Conservation (phyloP, 805 yeast genomes). For the Sugiyamaella marilandica region DNA sequence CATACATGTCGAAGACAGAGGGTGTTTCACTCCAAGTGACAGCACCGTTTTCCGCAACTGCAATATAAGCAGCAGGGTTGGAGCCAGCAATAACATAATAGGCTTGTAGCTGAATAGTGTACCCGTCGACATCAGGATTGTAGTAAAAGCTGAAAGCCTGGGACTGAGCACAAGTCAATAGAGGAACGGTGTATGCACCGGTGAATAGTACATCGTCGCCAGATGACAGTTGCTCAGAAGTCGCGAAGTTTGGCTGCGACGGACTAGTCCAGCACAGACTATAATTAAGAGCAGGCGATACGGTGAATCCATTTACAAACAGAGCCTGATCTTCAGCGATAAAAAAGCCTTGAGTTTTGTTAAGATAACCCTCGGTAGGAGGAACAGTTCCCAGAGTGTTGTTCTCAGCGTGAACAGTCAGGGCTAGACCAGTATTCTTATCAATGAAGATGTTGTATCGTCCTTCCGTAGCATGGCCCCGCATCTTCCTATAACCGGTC, state of each 20-base stretch:
- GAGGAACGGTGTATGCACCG: slow-evolving; percentile 7
- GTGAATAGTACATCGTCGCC: slow-evolving; percentile 2
- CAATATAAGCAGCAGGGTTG: slow-evolving; percentile 1
- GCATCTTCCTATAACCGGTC: slow-evolving; percentile 21
- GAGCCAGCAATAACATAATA: neutral
- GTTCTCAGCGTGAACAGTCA: neutral
- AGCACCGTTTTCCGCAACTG: slow-evolving; percentile 8
- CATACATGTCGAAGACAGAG: slow-evolving; percentile 8
- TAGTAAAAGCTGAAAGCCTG: slow-evolving; percentile 2
- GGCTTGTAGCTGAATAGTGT: slow-evolving; percentile 1
- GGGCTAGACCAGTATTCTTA: slow-evolving; percentile 9
- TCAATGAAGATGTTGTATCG: slow-evolving; percentile 22
- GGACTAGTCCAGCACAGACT: slow-evolving; percentile 8
- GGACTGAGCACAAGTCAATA: slow-evolving; percentile 4
- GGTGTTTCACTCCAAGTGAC: slow-evolving; percentile 10
- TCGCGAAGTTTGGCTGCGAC: slow-evolving; percentile 4
- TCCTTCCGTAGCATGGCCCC: slow-evolving; percentile 27
- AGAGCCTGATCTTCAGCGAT: slow-evolving; percentile 5
- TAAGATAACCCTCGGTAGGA: slow-evolving; percentile 1
- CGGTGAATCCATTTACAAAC: slow-evolving; percentile 4
- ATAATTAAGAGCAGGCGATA: slow-evolving; percentile 3
- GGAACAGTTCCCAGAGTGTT: slow-evolving; percentile 3
- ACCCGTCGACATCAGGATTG: slow-evolving; percentile 1
- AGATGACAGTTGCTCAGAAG: slow-evolving; percentile 3
- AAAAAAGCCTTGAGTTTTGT: slow-evolving; percentile 8